These are phyloP conservation scores for Termitomyces sp. DNA, from an alignment of 768 basidiomycete species.

Conservation along the genomic window DNA sequence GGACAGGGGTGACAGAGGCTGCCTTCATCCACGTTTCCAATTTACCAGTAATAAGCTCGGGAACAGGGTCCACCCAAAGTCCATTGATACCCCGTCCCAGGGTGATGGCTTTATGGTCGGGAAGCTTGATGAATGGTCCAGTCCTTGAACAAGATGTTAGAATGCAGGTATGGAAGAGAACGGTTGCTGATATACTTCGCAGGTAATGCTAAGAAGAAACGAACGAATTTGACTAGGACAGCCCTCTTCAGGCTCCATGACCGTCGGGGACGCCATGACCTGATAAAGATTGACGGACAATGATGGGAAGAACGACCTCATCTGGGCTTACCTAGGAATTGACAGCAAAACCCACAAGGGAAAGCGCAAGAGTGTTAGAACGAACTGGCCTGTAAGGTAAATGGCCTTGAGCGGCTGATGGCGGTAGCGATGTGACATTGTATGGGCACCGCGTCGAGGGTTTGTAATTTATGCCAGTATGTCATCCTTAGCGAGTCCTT, in stretches of 20 bases:
- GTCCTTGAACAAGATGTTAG: constrained; percentile 20
- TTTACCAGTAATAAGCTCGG: constrained; percentile 37
- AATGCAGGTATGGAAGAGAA: neutral
- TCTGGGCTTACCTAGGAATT: constrained; percentile 25
- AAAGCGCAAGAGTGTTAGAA: constrained; percentile 33
- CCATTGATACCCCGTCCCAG: constrained; percentile 36
- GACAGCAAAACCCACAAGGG: constrained; percentile 43
- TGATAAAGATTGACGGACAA: constrained; percentile 11
- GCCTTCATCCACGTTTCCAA: constrained; percentile 33
- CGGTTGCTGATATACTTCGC: constrained; percentile 18
- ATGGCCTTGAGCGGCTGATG: constrained; percentile 45
- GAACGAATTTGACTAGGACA: constrained; percentile 29
- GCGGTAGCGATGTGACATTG: constrained; percentile 26
- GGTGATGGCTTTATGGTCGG: constrained; percentile 36
- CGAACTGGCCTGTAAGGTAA: constrained; percentile 38
- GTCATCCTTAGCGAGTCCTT: neutral
- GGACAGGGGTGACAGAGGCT: constrained; percentile 32
- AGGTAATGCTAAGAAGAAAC: constrained; percentile 19
- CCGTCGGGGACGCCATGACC: constrained; percentile 36
- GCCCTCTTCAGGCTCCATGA: constrained; percentile 41
- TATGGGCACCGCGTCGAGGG: neutral
- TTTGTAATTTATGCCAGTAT: neutral
- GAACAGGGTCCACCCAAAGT: constrained; percentile 41
- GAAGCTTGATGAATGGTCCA: constrained; percentile 24
- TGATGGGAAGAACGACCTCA: neutral